Evolutionary conservation across 106 monocot genomes (phyloP).

Genomic region (Alisma plantagoaquatica): DNA sequence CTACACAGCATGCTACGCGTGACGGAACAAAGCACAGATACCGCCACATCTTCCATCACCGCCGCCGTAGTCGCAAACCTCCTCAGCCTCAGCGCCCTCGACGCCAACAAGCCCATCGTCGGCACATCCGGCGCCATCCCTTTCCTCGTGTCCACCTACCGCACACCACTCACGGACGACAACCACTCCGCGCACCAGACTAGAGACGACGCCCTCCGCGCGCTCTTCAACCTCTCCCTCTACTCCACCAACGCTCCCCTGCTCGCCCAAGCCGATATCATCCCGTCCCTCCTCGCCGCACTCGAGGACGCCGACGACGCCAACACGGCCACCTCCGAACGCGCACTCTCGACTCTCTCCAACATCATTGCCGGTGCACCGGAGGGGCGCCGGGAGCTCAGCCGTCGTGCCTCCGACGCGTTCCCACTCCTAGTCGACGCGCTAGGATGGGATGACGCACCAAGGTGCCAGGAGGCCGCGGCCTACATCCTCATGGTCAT

Average conservation of each 20-base stretch:
- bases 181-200: constrained; percentile 2
- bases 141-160: constrained; percentile 44
- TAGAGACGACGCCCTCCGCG: constrained; percentile 62
- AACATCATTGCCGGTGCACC: constrained; percentile 41
- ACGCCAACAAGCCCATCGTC: constrained; percentile 70
- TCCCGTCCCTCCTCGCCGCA: constrained; percentile 30
- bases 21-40: constrained; percentile 3
- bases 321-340: constrained; percentile 38
- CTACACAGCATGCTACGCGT: constrained; percentile 62
- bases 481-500: constrained; percentile 76
- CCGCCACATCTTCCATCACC: constrained; percentile 2
- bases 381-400: constrained; percentile 44
- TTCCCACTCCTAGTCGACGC: constrained; percentile 57
- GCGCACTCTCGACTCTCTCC: constrained; percentile 49
- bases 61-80: constrained; percentile 78
- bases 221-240: constrained; percentile 79
- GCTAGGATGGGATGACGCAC: constrained; percentile 59
- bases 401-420: constrained; percentile 18
- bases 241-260: constrained; percentile 25
- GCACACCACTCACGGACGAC: too few species aligned
- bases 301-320: too few species aligned
- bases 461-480: constrained; percentile 78
- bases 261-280: constrained; percentile 8
- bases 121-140: constrained; percentile 46
- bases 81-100: constrained; percentile 72